A percentile compares a stretch with the other conserved stretches of the same genome.
Conservation (phyloP, 306 rosid genomes). For the Casuarina glauca region DNA sequence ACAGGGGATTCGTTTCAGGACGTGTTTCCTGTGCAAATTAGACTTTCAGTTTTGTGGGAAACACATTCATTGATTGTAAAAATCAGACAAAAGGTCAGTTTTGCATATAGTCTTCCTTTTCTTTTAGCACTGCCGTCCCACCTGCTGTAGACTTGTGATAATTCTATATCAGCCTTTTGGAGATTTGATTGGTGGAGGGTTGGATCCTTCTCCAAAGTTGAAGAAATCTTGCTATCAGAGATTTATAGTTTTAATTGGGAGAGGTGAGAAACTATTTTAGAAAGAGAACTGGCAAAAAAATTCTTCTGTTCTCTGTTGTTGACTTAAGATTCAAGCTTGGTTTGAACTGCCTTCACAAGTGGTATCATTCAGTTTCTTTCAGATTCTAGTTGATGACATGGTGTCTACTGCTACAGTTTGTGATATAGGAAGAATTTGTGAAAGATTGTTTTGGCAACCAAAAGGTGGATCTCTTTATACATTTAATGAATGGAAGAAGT, state of each 20-base stretch:
- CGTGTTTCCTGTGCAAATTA: constrained; percentile 71
- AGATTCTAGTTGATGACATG: not conserved
- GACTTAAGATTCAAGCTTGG: not conserved
- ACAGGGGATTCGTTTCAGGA: constrained; percentile 49
- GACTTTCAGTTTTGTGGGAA: constrained; percentile 64
- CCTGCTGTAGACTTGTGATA: not conserved
- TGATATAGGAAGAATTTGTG: not conserved
- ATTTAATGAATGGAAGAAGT: not conserved
- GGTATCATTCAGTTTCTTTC: not conserved
- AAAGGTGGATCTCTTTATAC: not conserved
- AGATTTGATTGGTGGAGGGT: constrained; percentile 4
- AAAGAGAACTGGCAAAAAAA: not conserved
- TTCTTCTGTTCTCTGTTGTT: not conserved
- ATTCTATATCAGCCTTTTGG: constrained; percentile 4
- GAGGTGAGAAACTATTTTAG: not conserved
- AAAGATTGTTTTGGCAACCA: not conserved
- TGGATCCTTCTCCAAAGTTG: not conserved
- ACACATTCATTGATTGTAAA: constrained; percentile 67
- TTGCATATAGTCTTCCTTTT: constrained; percentile 18
- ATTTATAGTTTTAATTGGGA: not conserved
- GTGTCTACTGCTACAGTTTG: not conserved
- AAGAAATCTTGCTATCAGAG: not conserved
- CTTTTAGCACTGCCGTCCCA: constrained; percentile 15
- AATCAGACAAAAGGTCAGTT: constrained; percentile 67
- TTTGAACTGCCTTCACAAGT: not conserved